Conservation (phyloP, 1,284 basidiomycete genomes). For the Pseudomicrostroma phylloplanum region DNA sequence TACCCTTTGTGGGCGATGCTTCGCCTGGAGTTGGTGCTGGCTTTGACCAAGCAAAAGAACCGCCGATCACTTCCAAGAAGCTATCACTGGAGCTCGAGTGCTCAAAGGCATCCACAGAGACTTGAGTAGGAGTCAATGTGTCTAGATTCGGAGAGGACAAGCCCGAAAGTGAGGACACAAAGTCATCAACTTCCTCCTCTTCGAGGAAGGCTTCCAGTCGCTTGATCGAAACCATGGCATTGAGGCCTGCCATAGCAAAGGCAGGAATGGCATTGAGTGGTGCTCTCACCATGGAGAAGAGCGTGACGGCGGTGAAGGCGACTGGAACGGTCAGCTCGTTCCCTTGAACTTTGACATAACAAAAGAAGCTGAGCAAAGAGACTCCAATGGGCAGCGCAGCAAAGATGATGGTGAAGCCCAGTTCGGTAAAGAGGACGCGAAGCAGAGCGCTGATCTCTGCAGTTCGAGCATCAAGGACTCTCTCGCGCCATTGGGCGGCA, state of each 20-base stretch:
- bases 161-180: constrained; percentile 62
- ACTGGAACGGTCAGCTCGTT: constrained; percentile 23
- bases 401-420: constrained; percentile 19
- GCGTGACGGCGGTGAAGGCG: constrained; percentile 31
- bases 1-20: not conserved
- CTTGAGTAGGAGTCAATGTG: not conserved
- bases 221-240: constrained; percentile 69
- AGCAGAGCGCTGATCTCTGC: constrained; percentile 15
- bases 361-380: constrained; percentile 26
- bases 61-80: not conserved
- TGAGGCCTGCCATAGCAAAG: constrained; percentile 36
- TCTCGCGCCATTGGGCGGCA: constrained; percentile 21
- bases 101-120: no score
- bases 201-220: constrained; percentile 73
- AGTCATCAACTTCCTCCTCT: constrained; percentile 72
- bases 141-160: not conserved
- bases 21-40: not conserved
- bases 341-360: constrained; percentile 13
- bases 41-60: not conserved
- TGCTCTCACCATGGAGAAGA: constrained; percentile 33
- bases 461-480: constrained; percentile 15
- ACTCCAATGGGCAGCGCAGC: constrained; percentile 23
- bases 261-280: constrained; percentile 31
- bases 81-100: not conserved
- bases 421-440: not conserved